phyloP scores from a whole-genome alignment of 257 asterid species.

The Solanum pennellii region DNA sequence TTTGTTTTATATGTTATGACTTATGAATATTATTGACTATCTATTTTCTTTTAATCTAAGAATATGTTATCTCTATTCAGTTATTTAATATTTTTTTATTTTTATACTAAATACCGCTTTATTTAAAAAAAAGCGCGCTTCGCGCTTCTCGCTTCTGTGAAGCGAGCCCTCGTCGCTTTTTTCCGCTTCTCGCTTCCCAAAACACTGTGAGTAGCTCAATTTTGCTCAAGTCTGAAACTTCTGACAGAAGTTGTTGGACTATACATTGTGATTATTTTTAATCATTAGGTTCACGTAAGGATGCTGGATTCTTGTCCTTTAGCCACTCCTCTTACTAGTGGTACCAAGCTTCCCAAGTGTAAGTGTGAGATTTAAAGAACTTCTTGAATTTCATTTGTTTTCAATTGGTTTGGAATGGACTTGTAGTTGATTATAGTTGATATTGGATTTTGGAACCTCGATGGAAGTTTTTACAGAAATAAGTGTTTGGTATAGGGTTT shows the following conservation, averaged over 20 bases:
- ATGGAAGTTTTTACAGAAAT: not conserved
- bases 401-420: not conserved
- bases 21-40: no score
- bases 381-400: not conserved
- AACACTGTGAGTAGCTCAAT: not conserved
- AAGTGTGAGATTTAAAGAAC: not conserved
- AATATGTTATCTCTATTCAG: no score
- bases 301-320: not conserved
- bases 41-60: no score
- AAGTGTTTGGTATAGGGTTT: not conserved
- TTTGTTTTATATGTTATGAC: no score
- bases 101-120: no score
- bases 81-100: no score
- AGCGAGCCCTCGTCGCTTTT: no score
- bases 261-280: not conserved
- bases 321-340: not conserved
- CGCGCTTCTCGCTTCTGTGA: no score
- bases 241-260: not conserved
- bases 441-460: not conserved
- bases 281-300: not conserved
- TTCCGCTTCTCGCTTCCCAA: no score
- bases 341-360: not conserved
- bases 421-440: not conserved
- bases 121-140: no score
- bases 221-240: not conserved